Percentiles rank a stretch among this genome's conserved stretches.
These are phyloP conservation scores for Penicillium soppii DNA, from an alignment of 495 filamentous ascomycete species.

Conservation along the genomic window DNA sequence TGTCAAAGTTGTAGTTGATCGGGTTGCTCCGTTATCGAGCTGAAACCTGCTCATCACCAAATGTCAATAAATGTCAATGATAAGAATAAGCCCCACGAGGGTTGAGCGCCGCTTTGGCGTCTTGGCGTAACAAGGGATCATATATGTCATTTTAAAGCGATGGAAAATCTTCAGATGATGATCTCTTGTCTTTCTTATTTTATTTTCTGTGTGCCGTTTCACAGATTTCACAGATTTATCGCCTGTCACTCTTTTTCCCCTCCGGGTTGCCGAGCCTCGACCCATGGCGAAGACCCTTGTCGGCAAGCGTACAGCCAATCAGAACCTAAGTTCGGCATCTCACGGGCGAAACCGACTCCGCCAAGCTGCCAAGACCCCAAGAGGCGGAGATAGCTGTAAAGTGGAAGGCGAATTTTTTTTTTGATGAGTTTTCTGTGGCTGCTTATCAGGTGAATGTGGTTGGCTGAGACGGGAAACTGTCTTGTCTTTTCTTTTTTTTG, in stretches of 20 bases:
- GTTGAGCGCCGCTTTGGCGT: constrained; percentile 3
- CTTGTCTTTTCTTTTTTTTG: constrained; percentile 7
- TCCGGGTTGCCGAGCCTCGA: constrained; percentile 17
- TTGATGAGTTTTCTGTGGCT: neutral
- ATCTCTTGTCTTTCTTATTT: neutral
- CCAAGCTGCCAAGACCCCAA: constrained; percentile 26
- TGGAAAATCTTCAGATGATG: neutral
- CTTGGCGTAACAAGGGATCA: constrained; percentile 3
- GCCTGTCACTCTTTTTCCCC: constrained; percentile 9
- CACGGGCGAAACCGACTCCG: neutral
- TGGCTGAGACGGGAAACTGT: constrained; percentile 22
- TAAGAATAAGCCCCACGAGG: constrained; percentile 17
- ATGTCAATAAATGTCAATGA: neutral
- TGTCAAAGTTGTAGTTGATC: constrained; percentile 4
- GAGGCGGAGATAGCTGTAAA: constrained; percentile 13
- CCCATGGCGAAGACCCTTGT: constrained; percentile 9
- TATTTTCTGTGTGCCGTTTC: too few species aligned
- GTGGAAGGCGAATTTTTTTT: constrained; percentile 18
- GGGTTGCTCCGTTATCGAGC: constrained; percentile 14
- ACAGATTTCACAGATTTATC: too few species aligned
- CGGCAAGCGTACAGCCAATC: constrained; percentile 19
- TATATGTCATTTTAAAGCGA: neutral
- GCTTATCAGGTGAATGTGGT: constrained; percentile 22
- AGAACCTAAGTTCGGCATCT: neutral
- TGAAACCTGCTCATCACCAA: neutral